Evolutionary conservation across 169 alveolate species (phyloP), one percentile per base, ranked within the genome.

Genomic region (Eimeria mitis): DNA sequence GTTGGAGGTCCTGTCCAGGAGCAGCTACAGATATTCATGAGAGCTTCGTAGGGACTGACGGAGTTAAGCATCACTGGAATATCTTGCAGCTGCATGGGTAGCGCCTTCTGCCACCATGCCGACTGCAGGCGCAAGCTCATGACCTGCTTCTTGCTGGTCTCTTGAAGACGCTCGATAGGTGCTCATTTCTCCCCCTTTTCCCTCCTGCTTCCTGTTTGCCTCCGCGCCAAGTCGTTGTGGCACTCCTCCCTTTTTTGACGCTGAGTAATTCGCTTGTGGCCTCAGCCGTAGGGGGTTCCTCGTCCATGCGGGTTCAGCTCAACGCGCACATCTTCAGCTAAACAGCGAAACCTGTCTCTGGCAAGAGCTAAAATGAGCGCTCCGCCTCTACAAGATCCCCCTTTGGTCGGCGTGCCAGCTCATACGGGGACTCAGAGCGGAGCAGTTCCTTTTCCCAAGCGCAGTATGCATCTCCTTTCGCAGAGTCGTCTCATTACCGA

Each of bases 251-350:
- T 8, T n/a, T 85, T 61, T 63, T 59, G 91, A 61, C 78, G 92
- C 16, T 63, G 92, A 11, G 70, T 85, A 71, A 34, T 37, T 63
- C 31, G 81, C 92, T 19, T 42, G 61, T 56, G 76, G 92, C 75
- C 56, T 61, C 65, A 4, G 61, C 42, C 92, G 90, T 56, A 56
- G 65, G 79, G 91, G 91, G 54, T 44, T 21, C 76, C 61, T 42
- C 90, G 73, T 83, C 79, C 92, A 85, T 85, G 92, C 92, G 52
- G 92, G 79, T 68, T 63, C 76, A 47, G 63, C 79, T 85, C 76
- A 37, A 37, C 79, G 47, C 75, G 76, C 76, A 42, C 52, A 49
- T 19, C 81, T 28, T n/a, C 52, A 83, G 71, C 73, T 83, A 56
- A 83, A 21, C 75, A 31, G 90, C 70, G 8, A 54, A 1, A 49